These are phyloP conservation scores for Parastagonospora nodorum DNA, from an alignment of 2,329 filamentous ascomycete species.

Conservation along the genomic window DNA sequence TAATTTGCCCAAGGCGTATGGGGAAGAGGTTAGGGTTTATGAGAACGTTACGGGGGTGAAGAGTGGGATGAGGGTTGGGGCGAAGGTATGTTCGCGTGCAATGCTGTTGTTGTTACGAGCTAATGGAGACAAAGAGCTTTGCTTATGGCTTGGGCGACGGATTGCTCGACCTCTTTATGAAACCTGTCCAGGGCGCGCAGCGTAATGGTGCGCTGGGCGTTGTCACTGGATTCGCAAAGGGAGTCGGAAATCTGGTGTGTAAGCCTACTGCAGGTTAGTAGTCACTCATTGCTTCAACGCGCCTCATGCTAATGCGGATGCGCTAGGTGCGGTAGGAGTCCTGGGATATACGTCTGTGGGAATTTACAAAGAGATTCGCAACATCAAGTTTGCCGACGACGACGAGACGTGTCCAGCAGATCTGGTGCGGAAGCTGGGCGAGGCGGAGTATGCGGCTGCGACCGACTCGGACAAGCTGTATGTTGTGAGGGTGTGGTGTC, in stretches of 20 bases:
- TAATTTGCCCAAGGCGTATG: constrained; percentile 81
- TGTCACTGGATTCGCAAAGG: constrained; percentile 78
- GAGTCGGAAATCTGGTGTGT: constrained; percentile 67
- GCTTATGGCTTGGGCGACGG: constrained; percentile 78
- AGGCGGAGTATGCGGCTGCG: constrained; percentile 21
- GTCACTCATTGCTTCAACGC: not conserved
- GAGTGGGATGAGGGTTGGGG: constrained; percentile 74
- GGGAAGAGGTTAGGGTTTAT: constrained; percentile 74
- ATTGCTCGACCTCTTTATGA: constrained; percentile 76
- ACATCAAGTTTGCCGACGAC: constrained; percentile 15
- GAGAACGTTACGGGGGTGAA: constrained; percentile 76
- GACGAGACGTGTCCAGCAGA: constrained; percentile 10
- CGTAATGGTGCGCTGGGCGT: constrained; percentile 68
- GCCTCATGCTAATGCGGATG: constrained; percentile 2
- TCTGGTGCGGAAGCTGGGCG: constrained; percentile 16
- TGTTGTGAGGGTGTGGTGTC: constrained; percentile 29
- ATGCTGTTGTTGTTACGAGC: not conserved
- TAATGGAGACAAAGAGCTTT: constrained; percentile 59
- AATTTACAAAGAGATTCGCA: constrained; percentile 60
- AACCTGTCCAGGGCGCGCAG: constrained; percentile 70
- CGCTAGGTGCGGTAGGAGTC: constrained; percentile 59
- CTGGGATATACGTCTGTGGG: constrained; percentile 67
- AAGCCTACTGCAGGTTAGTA: constrained; percentile 66
- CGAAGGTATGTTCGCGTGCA: constrained; percentile 55
- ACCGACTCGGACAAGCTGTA: constrained; percentile 21